A percentile compares a stretch with the other conserved stretches of the same genome.
phyloP scores from a whole-genome alignment of 768 basidiomycete species.

The Boletus reticuloceps region DNA sequence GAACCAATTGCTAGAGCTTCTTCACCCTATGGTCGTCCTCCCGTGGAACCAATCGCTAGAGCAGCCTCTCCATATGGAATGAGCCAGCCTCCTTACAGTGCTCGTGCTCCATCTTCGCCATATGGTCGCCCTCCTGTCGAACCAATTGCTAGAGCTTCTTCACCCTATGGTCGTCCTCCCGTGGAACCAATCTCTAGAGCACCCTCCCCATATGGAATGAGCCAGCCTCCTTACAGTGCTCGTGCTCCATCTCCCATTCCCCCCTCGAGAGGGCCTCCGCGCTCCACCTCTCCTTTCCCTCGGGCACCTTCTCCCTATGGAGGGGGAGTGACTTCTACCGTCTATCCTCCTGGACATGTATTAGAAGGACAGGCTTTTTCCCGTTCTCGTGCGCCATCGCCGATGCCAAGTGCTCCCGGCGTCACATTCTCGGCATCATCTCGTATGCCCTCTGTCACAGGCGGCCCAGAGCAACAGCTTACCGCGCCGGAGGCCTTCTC shows the following conservation, averaged over 20 bases:
- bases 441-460: constrained; percentile 21
- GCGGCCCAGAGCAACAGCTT: constrained; percentile 39
- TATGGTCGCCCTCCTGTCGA: constrained; percentile 35
- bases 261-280: constrained; percentile 19
- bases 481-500: constrained; percentile 71
- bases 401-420: constrained; percentile 45
- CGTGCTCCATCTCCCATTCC: constrained; percentile 32
- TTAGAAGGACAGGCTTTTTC: constrained; percentile 53
- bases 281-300: constrained; percentile 32
- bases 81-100: constrained; percentile 23
- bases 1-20: constrained; percentile 40
- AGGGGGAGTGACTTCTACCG: constrained; percentile 11
- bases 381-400: constrained; percentile 47
- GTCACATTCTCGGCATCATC: constrained; percentile 27
- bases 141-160: constrained; percentile 37
- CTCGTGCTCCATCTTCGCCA: constrained; percentile 24
- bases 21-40: constrained; percentile 35
- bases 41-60: constrained; percentile 42
- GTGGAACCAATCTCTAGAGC: constrained; percentile 41
- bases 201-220: constrained; percentile 31
- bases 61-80: constrained; percentile 31
- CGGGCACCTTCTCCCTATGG: constrained; percentile 27
- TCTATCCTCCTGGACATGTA: constrained; percentile 59
- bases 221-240: constrained; percentile 23
- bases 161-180: constrained; percentile 35